These are phyloP conservation scores for Vachellia collinsii DNA, from an alignment of 306 rosid genomes.

Conservation along the genomic window DNA sequence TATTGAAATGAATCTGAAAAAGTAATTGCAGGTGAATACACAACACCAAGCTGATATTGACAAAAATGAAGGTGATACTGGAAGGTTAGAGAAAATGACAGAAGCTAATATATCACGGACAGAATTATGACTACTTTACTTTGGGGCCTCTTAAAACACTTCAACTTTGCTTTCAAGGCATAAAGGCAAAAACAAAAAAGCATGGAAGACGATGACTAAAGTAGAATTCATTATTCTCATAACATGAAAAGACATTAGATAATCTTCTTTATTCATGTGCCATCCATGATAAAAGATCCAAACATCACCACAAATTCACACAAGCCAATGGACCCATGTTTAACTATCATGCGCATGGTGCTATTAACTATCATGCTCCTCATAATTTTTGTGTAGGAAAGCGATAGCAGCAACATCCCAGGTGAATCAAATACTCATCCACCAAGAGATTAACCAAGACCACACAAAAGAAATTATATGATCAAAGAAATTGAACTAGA, in stretches of 20 bases:
- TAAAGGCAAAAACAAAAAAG: background rate
- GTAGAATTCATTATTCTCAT: constrained; percentile 39
- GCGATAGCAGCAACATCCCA: constrained; percentile 32
- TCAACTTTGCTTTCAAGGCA: constrained; percentile 30
- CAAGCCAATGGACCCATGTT: constrained; percentile 40
- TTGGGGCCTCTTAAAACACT: constrained; percentile 16
- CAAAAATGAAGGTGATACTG: constrained; percentile 23
- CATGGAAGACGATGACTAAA: background rate
- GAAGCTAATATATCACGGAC: constrained; percentile 2
- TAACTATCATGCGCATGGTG: constrained; percentile 36
- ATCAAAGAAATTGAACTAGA: constrained; percentile 26
- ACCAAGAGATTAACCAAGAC: constrained; percentile 32
- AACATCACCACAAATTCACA: constrained; percentile 43
- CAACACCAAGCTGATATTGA: constrained; percentile 35
- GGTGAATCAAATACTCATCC: constrained; percentile 39
- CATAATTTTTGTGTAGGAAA: constrained; percentile 32
- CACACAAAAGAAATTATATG: background rate
- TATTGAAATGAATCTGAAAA: constrained; percentile 30
- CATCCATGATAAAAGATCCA: constrained; percentile 30
- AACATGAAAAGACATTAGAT: constrained; percentile 1
- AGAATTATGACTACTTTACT: constrained; percentile 33
- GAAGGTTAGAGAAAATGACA: constrained; percentile 47
- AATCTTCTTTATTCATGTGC: constrained; percentile 2
- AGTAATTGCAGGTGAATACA: constrained; percentile 32
- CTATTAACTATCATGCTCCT: constrained; percentile 42